These are phyloP conservation scores for Paecilomyces sp. DNA, from an alignment of 2,329 filamentous ascomycete species.

Conservation along the genomic window DNA sequence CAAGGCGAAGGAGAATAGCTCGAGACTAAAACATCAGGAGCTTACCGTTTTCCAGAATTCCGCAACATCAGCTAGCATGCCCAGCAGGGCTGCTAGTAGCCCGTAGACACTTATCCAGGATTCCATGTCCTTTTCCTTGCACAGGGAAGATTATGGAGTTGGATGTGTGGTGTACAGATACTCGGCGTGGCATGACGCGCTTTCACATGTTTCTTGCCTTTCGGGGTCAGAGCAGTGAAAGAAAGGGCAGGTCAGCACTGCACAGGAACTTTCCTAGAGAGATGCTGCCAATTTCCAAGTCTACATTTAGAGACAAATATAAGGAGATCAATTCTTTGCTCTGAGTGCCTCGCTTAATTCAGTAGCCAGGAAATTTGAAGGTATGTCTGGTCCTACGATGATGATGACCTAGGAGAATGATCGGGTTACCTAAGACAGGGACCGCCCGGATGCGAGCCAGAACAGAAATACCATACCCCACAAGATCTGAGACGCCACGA, in stretches of 20 bases:
- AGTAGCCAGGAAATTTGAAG: neutral
- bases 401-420: neutral
- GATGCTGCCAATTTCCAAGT: neutral
- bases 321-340: neutral
- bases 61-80: constrained; percentile 55
- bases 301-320: neutral
- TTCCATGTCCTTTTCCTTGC: constrained; percentile 9
- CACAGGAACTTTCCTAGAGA: neutral
- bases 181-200: neutral
- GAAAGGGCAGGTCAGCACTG: neutral
- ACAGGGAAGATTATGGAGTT: neutral
- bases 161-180: neutral
- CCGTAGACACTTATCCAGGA: constrained; percentile 18
- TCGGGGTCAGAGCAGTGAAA: neutral
- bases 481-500: neutral
- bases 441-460: neutral
- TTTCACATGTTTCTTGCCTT: neutral
- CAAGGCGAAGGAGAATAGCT: neutral
- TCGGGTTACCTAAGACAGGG: neutral
- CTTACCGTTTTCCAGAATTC: constrained; percentile 57
- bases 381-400: neutral
- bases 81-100: constrained; percentile 39
- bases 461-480: neutral
- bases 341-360: neutral
- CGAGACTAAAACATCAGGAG: constrained; percentile 1